A percentile compares a stretch with the other conserved stretches of the same genome.
Conservation (phyloP, 495 filamentous ascomycete species). For the Polyplosphaeria fusca region DNA sequence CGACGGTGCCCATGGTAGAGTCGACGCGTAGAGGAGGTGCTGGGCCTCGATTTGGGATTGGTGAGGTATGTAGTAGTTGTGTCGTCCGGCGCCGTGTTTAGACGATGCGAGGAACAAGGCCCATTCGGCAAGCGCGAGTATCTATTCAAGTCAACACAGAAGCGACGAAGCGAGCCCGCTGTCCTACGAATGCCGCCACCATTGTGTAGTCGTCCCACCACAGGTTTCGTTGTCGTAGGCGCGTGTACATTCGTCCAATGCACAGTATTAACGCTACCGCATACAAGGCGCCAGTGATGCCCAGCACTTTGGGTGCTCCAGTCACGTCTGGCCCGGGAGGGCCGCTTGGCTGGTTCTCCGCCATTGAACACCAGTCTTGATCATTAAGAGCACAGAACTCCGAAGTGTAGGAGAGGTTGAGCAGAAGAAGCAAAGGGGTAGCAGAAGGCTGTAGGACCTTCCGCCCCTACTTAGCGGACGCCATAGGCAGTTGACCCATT, state of each 20-base stretch:
- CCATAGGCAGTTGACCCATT: too few species aligned
- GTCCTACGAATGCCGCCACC: slow-evolving; percentile 10
- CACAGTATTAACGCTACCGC: slow-evolving; percentile 7
- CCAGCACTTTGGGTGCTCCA: slow-evolving; percentile 14
- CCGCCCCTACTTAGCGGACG: too few species aligned
- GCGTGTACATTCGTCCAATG: slow-evolving; percentile 15
- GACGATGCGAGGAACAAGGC: slow-evolving; percentile 16
- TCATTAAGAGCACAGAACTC: background rate
- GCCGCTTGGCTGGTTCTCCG: background rate
- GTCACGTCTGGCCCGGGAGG: slow-evolving; percentile 12
- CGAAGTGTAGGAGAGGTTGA: too few species aligned
- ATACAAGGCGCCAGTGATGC: slow-evolving; percentile 18
- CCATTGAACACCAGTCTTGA: background rate
- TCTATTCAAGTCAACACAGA: background rate
- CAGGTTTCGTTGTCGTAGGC: slow-evolving; percentile 5
- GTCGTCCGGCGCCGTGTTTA: slow-evolving; percentile 35
- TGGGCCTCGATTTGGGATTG: slow-evolving; percentile 20
- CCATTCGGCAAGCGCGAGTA: slow-evolving; percentile 16
- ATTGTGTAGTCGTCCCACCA: slow-evolving; percentile 32
- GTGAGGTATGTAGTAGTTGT: slow-evolving; percentile 33
- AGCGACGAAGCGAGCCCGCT: background rate
- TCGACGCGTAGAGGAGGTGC: slow-evolving; percentile 31
- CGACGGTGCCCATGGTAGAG: slow-evolving; percentile 24
- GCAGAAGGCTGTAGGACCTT: too few species aligned
- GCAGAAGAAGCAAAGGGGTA: too few species aligned